Percentiles rank a stretch among this genome's conserved stretches.
These are phyloP conservation scores for Eimeria sp. DNA, from an alignment of 169 alveolate species.

Conservation along the genomic window DNA sequence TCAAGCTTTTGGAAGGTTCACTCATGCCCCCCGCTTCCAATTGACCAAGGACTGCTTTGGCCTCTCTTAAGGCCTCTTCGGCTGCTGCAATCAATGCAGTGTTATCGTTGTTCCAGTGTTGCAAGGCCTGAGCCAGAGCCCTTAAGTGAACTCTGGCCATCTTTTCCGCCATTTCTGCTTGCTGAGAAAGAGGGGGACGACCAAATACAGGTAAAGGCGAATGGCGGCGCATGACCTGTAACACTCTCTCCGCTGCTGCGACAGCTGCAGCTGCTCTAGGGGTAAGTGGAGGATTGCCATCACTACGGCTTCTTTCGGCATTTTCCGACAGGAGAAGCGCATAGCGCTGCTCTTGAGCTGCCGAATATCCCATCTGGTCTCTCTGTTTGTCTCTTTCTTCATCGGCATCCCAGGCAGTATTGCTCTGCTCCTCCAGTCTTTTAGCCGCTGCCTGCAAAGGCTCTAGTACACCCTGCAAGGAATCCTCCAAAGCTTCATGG, in stretches of 20 bases:
- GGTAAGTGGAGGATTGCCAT: not conserved
- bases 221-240: conserved; percentile 3
- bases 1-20: not conserved
- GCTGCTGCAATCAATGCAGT: conserved; percentile 23
- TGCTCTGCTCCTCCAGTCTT: not conserved
- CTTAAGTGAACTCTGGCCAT: not conserved
- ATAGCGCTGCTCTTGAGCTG: conserved; percentile 9
- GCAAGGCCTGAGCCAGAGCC: not conserved
- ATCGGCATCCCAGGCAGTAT: not conserved
- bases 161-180: not conserved
- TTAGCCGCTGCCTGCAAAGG: not conserved
- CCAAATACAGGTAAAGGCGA: not conserved
- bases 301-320: not conserved
- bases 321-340: not conserved
- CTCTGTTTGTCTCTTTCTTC: not conserved
- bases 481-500: not conserved
- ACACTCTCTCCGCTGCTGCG: conserved; percentile 32
- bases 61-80: conserved; percentile 1
- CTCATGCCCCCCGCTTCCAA: not conserved
- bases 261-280: conserved; percentile 38
- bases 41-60: not conserved
- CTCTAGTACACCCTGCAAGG: not conserved
- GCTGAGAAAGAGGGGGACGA: not conserved
- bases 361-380: not conserved
- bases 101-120: not conserved